Conservation (phyloP, 495 filamentous ascomycete genomes). For the Schizothecium vesticola region DNA sequence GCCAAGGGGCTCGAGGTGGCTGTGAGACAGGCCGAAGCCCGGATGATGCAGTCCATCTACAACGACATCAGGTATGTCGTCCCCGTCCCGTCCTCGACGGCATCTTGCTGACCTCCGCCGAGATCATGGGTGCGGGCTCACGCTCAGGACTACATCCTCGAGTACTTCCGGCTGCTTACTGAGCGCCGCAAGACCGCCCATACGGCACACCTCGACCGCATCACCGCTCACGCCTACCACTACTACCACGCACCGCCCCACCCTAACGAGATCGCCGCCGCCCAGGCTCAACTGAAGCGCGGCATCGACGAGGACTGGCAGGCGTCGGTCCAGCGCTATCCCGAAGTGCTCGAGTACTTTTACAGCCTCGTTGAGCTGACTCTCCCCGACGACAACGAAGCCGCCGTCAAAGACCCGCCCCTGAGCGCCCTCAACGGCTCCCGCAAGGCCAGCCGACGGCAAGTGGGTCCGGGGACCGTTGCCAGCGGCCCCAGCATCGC, state of each 20-base stretch:
- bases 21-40: slow-evolving; percentile 58
- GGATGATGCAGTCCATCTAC: slow-evolving; percentile 58
- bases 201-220: slow-evolving; percentile 48
- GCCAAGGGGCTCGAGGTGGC: slow-evolving; percentile 61
- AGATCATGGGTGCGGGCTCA: slow-evolving; percentile 66
- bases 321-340: slow-evolving; percentile 61
- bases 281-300: slow-evolving; percentile 55
- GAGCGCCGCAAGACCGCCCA: slow-evolving; percentile 56
- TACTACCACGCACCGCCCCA: slow-evolving; percentile 51
- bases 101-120: slow-evolving; percentile 21
- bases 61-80: slow-evolving; percentile 56
- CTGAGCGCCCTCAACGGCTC: slow-evolving; percentile 46
- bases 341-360: slow-evolving; percentile 69
- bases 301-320: slow-evolving; percentile 74
- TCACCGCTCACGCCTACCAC: slow-evolving; percentile 54
- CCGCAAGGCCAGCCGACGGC: slow-evolving; percentile 34
- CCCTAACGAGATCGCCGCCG: slow-evolving; percentile 52
- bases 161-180: slow-evolving; percentile 58
- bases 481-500: slow-evolving; percentile 30
- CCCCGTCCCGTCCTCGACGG: neutral
- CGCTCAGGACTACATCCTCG: slow-evolving; percentile 63
- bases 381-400: slow-evolving; percentile 50
- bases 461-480: slow-evolving; percentile 21
- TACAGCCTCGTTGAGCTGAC: slow-evolving; percentile 58
- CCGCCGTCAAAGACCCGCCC: slow-evolving; percentile 50